Evolutionary conservation across 352 stramenopile genomes (phyloP), one percentile per base, ranked within the genome.

Genomic region (Pythium scleroteichum): DNA sequence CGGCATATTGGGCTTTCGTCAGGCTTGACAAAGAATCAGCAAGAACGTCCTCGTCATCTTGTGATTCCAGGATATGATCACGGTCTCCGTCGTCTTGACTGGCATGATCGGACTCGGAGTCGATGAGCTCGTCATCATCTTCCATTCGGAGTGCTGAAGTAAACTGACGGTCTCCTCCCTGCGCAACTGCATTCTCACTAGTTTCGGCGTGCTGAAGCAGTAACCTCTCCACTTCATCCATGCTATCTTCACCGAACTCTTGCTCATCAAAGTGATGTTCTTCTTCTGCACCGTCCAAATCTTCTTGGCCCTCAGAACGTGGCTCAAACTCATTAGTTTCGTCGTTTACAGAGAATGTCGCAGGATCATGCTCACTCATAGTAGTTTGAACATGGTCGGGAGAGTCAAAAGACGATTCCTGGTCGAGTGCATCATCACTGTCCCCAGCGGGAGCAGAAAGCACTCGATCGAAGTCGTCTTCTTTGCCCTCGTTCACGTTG

Each of bases 111-210:
- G 57, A 63, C 19, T 66, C 57, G 16, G 59, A 65, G 42, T 72
- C 65, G 17, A 68, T 63, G 35, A 72, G 35, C 19, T 69, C 54
- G 45, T 69, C 53, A 8, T 69, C 63, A 16, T 70, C 63, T 9
- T 69, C 54, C 62, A 66, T 66, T 19, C 62, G 62, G 16, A 69
- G 54, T n/a, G 22, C 42, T 1, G 54, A 62, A 5, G 23, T n/a
- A 22, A 68, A 68, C 13, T 32, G 27, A 3, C 35, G 59, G 33
- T 54, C 38, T 20, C 9, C n/a, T 16, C n/a, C 17, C 8, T 2
- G 13, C 0, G 9, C 2, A 4, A 33, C n/a, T 8, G 20, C 20
- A 53, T 48, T 2, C 2, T 26, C 22, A 10, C 29, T 10, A 35
- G 44, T 12, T 7, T 67, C 51, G 19, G 51, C 60, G 26, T 68